These are phyloP conservation scores for Syncephalastrum contaminatum DNA, from an alignment of 371 early-diverging fungal species.

Conservation along the genomic window DNA sequence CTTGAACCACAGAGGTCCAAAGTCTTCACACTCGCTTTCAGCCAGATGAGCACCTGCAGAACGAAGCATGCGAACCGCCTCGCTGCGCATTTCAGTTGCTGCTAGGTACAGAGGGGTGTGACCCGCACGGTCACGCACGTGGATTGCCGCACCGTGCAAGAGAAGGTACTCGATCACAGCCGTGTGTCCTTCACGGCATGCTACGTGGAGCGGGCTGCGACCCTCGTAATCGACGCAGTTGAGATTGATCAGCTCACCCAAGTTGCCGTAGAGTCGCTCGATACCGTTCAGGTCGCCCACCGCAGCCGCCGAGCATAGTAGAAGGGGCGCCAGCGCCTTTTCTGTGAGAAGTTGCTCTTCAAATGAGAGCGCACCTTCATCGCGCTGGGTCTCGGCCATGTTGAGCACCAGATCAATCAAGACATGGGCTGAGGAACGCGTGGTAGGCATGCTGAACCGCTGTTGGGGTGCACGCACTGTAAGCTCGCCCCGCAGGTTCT, in stretches of 20 bases:
- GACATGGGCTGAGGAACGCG: conserved; percentile 38
- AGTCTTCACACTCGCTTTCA: conserved; percentile 72
- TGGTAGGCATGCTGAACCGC: conserved; percentile 54
- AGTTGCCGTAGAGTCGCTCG: conserved; percentile 58
- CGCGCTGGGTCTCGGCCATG: conserved; percentile 19
- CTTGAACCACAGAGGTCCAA: conserved; percentile 48
- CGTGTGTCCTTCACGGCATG: conserved; percentile 75
- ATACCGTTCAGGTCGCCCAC: conserved; percentile 83
- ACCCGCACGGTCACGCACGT: conserved; percentile 84
- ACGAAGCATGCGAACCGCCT: conserved; percentile 66
- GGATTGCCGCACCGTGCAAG: conserved; percentile 87
- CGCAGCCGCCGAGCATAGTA: conserved; percentile 88
- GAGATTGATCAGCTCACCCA: conserved; percentile 55
- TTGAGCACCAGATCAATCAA: conserved; percentile 53
- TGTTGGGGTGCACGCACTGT: conserved; percentile 68
- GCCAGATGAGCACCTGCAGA: conserved; percentile 91
- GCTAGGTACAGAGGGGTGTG: conserved; percentile 92
- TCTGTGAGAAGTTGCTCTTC: conserved; percentile 74
- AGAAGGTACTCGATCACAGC: conserved; percentile 75
- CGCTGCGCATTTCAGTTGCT: conserved; percentile 55
- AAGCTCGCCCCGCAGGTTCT: conserved; percentile 91
- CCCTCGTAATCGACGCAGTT: conserved; percentile 90
- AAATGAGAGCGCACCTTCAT: conserved; percentile 13
- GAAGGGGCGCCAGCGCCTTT: conserved; percentile 76
- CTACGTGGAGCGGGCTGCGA: conserved; percentile 84